Base-by-base conservation (phyloP, 2,329 filamentous ascomycete genomes). In the Phaeosphaeria sp. region DNA sequence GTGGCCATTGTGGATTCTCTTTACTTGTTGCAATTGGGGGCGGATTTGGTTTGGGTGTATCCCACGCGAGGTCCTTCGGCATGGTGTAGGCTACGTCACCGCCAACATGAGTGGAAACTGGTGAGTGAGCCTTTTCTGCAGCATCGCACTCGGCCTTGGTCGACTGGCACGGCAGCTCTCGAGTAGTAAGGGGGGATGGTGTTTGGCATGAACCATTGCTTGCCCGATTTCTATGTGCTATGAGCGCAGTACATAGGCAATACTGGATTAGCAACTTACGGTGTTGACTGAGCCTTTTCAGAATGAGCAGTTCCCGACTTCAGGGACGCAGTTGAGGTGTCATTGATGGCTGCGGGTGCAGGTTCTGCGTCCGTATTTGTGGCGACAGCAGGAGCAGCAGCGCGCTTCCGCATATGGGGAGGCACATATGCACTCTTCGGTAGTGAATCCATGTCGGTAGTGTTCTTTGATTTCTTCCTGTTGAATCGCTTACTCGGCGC, bases 331-430 rank as follows among this genome's bases (percentile, higher is more conserved):
- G 20, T 20, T 15, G 41, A 18, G 3, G 41, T 4, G n/a, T 2
- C 44, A n/a, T 23, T 46, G 21, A 22, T 17, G 3, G 21, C 10
- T 10, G 2, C 42, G 21, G 42, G n/a, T 20, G 42, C 42, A 36
- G 11, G 9, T 7, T 15, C 42, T 44, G 18, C n/a, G 9, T 17
- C 42, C 22, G 18, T 21, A 6, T 22, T 4, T n/a, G 4, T 44
- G 42, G 42, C 42, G 11, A 18, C 36, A 18, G 47, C 46, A 48
- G 41, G 46, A 27, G 51, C 21, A 25, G 46, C 21, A 30, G 33
- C 36, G 13, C 41, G 52, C 50, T 64, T 67, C 49, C 69, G 71
- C 41, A 69, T 6, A 47, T 73, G 71, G 10, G 69, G 69, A 15
- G 71, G 68, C 18, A 72, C 22, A n/a, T 59, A 71, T 6, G 48